phyloP scores from a whole-genome alignment of 305 asterid species.

The Striga hermonthica region DNA sequence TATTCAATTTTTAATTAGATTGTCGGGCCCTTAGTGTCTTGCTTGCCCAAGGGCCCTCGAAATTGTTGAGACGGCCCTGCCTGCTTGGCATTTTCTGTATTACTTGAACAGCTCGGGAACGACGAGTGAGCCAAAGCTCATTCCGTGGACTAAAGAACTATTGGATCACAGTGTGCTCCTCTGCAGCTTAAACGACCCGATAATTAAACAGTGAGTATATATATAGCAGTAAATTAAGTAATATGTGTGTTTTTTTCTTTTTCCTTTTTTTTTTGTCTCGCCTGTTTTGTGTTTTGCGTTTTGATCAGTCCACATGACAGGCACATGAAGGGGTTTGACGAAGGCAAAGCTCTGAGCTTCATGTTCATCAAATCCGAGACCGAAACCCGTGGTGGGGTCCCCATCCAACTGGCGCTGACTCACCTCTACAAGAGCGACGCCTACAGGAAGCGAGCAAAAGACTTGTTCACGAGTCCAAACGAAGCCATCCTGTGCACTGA shows the following conservation, averaged over 20 bases:
- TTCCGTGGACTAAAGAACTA: background rate
- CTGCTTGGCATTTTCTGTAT: too few relatives aligned
- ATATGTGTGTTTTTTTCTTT: too few relatives aligned
- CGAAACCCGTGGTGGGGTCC: conserved; percentile 35
- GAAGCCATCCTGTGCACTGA: conserved; percentile 39
- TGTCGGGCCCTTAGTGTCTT: too few relatives aligned
- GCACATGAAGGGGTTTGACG: conserved; percentile 33
- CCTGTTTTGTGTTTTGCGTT: too few relatives aligned
- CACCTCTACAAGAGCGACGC: conserved; percentile 37
- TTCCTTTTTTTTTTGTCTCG: too few relatives aligned
- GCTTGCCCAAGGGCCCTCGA: too few relatives aligned
- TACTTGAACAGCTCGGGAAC: background rate
- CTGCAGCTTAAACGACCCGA: background rate
- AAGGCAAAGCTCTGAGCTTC: conserved; percentile 36
- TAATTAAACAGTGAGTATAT: background rate
- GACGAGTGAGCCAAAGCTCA: background rate
- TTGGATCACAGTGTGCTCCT: background rate
- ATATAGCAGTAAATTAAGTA: background rate
- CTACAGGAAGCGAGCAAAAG: conserved; percentile 32
- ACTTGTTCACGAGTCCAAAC: conserved; percentile 38
- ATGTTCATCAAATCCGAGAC: conserved; percentile 32
- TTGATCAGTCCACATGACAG: conserved; percentile 16
- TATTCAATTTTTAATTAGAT: too few relatives aligned
- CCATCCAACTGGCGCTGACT: conserved; percentile 34
- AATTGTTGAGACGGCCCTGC: too few relatives aligned